Percentiles rank a stretch among this genome's conserved stretches.
These are phyloP conservation scores for Paraconiothyrium brasiliense DNA, from an alignment of 2,329 filamentous ascomycete species.

Conservation along the genomic window DNA sequence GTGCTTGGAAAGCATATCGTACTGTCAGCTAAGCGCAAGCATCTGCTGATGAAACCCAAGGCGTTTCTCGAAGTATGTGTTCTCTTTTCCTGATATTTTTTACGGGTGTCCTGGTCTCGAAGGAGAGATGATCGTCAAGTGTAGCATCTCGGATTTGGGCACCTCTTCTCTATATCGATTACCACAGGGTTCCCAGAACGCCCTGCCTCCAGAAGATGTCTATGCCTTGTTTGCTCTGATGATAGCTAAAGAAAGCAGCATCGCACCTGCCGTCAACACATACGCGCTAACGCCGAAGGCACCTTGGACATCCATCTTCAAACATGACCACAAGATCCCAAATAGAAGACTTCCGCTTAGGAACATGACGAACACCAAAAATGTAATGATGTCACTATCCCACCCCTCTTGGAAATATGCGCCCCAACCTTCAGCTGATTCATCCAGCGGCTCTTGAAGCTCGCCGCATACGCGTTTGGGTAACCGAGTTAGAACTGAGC, in stretches of 20 bases:
- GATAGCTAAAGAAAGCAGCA: conserved; percentile 8
- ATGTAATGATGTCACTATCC: conserved; percentile 27
- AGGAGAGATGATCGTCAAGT: too few relatives aligned
- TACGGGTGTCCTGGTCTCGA: too few relatives aligned
- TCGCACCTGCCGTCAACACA: conserved; percentile 7
- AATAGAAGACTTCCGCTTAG: conserved; percentile 31
- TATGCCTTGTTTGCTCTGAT: conserved; percentile 13
- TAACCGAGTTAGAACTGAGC: conserved; percentile 31
- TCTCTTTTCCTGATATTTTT: too few relatives aligned
- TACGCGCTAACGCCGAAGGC: conserved; percentile 17
- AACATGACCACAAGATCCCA: conserved; percentile 32
- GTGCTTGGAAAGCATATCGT: too few relatives aligned
- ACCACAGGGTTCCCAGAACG: too few relatives aligned
- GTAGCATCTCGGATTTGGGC: too few relatives aligned
- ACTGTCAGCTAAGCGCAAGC: too few relatives aligned
- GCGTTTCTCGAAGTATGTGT: too few relatives aligned
- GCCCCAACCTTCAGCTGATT: conserved; percentile 39
- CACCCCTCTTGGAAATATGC: conserved; percentile 36
- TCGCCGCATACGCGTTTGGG: conserved; percentile 33
- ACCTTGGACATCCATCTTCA: conserved; percentile 34
- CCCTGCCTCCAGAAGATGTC: too few relatives aligned
- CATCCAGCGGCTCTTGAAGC: conserved; percentile 25
- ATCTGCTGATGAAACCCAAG: too few relatives aligned
- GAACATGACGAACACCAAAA: conserved; percentile 28
- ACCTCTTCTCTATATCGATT: too few relatives aligned